These are phyloP conservation scores for Elsinoe batatas DNA, from an alignment of 2,329 filamentous ascomycete species.

Conservation along the genomic window DNA sequence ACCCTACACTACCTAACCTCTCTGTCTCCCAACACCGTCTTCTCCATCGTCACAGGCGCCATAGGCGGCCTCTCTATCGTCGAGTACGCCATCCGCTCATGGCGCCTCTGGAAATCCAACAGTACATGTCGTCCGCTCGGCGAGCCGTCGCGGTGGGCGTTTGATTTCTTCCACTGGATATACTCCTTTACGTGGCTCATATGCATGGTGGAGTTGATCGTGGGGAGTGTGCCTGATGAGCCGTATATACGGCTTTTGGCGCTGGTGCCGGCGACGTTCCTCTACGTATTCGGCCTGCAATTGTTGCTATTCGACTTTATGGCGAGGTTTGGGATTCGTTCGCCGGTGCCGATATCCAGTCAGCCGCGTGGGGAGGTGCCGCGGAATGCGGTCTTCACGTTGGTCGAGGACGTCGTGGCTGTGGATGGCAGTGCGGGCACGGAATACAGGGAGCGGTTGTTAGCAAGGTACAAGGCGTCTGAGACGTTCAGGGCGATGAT, in stretches of 20 bases:
- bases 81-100: slow-evolving; percentile 43
- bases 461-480: slow-evolving; percentile 43
- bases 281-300: slow-evolving; percentile 43
- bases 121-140: slow-evolving; percentile 45
- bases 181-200: slow-evolving; percentile 45
- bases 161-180: slow-evolving; percentile 52
- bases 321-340: slow-evolving; percentile 35
- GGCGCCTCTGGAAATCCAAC: slow-evolving; percentile 40
- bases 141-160: slow-evolving; percentile 31
- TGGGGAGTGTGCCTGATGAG: slow-evolving; percentile 38
- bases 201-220: slow-evolving; percentile 48
- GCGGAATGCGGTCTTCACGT: slow-evolving; percentile 44
- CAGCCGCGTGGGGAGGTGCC: slow-evolving; percentile 42
- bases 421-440: slow-evolving; percentile 46
- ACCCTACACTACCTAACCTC: slow-evolving; percentile 49
- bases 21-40: slow-evolving; percentile 42
- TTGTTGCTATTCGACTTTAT: slow-evolving; percentile 41
- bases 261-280: slow-evolving; percentile 43
- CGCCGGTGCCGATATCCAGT: slow-evolving; percentile 44
- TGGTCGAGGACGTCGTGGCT: slow-evolving; percentile 46
- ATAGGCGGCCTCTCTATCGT: slow-evolving; percentile 45
- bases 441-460: slow-evolving; percentile 42
- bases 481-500: slow-evolving; percentile 46
- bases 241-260: slow-evolving; percentile 45
- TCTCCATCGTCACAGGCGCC: slow-evolving; percentile 45